phyloP scores from a whole-genome alignment of 2,329 filamentous ascomycete genomes.

The Penicillium sp. region DNA sequence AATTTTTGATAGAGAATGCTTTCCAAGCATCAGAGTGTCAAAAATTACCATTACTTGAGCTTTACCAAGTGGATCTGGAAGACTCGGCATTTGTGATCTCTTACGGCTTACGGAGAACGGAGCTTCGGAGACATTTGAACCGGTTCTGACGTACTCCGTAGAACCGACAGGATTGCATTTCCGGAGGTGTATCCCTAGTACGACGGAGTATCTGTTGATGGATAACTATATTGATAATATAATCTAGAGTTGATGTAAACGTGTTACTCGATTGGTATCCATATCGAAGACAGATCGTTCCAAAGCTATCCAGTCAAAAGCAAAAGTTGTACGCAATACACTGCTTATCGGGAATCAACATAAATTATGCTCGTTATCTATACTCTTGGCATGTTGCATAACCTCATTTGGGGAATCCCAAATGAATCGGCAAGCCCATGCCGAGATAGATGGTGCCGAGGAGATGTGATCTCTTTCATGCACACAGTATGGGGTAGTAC shows the following conservation, averaged over 20 bases:
- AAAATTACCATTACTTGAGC: not conserved
- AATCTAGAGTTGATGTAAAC: no score
- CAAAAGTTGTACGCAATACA: no score
- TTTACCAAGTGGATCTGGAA: conserved; percentile 6
- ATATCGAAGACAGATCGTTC: no score
- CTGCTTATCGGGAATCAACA: no score
- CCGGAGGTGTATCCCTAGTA: no score
- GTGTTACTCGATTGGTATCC: no score
- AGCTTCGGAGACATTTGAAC: conserved; percentile 17
- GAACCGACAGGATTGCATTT: conserved; percentile 19
- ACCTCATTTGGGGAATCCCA: not conserved
- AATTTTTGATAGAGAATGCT: conserved; percentile 3
- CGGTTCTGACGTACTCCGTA: conserved; percentile 13
- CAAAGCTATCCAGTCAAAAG: no score
- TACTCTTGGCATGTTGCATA: not conserved
- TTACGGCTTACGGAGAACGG: conserved; percentile 16
- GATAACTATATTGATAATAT: no score
- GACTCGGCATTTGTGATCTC: conserved; percentile 16
- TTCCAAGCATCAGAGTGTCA: not conserved
- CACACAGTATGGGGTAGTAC: no score
- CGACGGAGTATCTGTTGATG: no score
- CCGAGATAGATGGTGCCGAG: no score
- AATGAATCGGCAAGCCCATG: not conserved
- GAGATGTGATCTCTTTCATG: no score
- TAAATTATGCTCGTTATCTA: not conserved